Conservation (phyloP, 768 basidiomycete genomes). For the Clitopilus passeckerianus region DNA sequence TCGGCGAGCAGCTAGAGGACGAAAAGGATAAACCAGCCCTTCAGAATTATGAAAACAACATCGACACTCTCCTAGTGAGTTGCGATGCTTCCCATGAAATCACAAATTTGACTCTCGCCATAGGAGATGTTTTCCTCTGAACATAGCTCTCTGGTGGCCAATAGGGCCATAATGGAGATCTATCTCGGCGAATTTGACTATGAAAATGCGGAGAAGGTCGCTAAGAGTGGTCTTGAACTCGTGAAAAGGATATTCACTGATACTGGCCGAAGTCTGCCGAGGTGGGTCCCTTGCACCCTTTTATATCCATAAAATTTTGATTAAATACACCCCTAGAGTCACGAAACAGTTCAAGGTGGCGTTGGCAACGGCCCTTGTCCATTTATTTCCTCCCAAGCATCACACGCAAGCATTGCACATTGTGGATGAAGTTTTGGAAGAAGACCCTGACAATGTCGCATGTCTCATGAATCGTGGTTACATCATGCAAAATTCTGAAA, state of each 20-base stretch:
- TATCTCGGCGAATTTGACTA: constrained; percentile 72
- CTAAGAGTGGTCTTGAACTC: constrained; percentile 65
- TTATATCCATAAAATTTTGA: neutral
- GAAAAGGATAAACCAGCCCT: constrained; percentile 29
- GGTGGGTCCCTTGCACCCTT: constrained; percentile 29
- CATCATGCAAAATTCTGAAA: constrained; percentile 55
- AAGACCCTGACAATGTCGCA: constrained; percentile 55
- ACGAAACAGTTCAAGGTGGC: constrained; percentile 64
- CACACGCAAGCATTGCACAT: constrained; percentile 74
- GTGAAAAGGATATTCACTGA: constrained; percentile 50
- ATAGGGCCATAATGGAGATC: constrained; percentile 58
- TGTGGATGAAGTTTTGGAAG: constrained; percentile 64
- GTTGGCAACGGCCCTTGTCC: constrained; percentile 74
- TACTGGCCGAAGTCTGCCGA: constrained; percentile 46
- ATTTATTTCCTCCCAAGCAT: constrained; percentile 87
- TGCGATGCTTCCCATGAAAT: neutral
- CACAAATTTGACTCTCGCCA: neutral
- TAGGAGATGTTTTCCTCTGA: constrained; percentile 53
- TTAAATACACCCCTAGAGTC: constrained; percentile 26
- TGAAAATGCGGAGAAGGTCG: constrained; percentile 60
- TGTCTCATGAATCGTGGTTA: constrained; percentile 75
- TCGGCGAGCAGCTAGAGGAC: constrained; percentile 35
- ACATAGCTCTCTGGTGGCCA: constrained; percentile 59
- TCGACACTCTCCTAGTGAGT: constrained; percentile 58
- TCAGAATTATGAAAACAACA: constrained; percentile 38